A percentile compares a stretch with the other conserved stretches of the same genome.
phyloP scores from a whole-genome alignment of 345 rosid genomes.

The Eucalyptus pauciflora region DNA sequence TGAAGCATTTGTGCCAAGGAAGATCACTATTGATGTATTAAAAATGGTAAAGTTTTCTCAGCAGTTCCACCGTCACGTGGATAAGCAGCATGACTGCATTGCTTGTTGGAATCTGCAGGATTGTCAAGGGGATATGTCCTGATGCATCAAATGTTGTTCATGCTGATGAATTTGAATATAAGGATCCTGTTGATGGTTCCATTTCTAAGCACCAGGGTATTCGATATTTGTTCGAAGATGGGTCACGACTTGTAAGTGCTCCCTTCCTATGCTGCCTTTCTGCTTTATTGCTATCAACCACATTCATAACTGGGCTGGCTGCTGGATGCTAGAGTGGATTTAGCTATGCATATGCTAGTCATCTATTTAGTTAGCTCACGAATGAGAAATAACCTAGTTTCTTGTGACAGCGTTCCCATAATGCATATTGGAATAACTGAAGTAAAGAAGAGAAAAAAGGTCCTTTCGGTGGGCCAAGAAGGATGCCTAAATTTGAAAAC shows the following conservation, averaged over 20 bases:
- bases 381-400: not conserved
- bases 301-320: not conserved
- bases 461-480: not conserved
- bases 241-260: conserved; percentile 76
- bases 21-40: not conserved
- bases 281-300: not conserved
- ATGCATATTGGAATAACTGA: not conserved
- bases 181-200: conserved; percentile 95
- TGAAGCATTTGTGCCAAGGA: not conserved
- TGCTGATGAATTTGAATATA: conserved; percentile 95
- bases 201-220: conserved; percentile 91
- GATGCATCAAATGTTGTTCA: conserved; percentile 59
- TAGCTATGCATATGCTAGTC: not conserved
- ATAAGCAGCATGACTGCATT: not conserved
- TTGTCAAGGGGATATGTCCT: conserved; percentile 49
- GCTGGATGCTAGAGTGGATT: not conserved
- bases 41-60: not conserved
- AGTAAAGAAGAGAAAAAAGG: not conserved
- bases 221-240: conserved; percentile 89
- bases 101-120: conserved; percentile 20
- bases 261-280: not conserved
- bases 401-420: not conserved
- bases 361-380: not conserved
- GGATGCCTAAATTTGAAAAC: not conserved
- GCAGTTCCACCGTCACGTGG: not conserved